Conservation (phyloP, 2,329 filamentous ascomycete species). For the Nemania diffusa region DNA sequence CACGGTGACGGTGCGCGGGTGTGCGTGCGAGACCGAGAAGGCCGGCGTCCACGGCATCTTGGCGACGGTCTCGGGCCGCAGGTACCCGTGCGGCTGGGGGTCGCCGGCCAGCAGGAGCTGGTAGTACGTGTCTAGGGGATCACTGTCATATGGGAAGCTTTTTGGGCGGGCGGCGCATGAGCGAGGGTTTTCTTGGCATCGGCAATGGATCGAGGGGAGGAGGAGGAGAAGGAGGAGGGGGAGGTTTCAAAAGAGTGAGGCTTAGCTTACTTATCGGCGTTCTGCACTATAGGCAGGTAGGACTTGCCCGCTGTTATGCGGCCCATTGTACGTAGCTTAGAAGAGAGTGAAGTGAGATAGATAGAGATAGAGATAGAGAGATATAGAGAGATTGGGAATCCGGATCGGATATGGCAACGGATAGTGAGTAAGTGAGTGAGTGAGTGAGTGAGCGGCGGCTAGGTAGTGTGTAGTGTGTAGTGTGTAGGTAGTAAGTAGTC, state of each 20-base stretch:
- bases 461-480: too few relatives aligned
- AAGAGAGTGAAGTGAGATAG: background rate
- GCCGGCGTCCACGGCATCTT: slow-evolving; percentile 58
- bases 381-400: background rate
- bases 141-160: slow-evolving; percentile 60
- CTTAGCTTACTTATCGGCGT: slow-evolving; percentile 37
- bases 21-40: slow-evolving; percentile 47
- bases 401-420: too few relatives aligned
- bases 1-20: slow-evolving; percentile 48
- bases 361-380: background rate
- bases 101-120: slow-evolving; percentile 59
- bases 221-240: background rate
- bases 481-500: background rate
- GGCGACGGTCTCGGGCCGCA: slow-evolving; percentile 57
- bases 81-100: slow-evolving; percentile 60
- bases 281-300: slow-evolving; percentile 37
- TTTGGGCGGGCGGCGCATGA: background rate
- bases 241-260: background rate
- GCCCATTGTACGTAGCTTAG: slow-evolving; percentile 21
- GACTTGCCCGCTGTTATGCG: slow-evolving; percentile 35
- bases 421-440: too few relatives aligned
- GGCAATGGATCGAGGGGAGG: background rate
- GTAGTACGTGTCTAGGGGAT: slow-evolving; percentile 52
- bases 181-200: background rate
- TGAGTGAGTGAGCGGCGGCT: background rate